Conservation (phyloP, 192 early-diverging fungal genomes). For the Coemansia sp. region DNA sequence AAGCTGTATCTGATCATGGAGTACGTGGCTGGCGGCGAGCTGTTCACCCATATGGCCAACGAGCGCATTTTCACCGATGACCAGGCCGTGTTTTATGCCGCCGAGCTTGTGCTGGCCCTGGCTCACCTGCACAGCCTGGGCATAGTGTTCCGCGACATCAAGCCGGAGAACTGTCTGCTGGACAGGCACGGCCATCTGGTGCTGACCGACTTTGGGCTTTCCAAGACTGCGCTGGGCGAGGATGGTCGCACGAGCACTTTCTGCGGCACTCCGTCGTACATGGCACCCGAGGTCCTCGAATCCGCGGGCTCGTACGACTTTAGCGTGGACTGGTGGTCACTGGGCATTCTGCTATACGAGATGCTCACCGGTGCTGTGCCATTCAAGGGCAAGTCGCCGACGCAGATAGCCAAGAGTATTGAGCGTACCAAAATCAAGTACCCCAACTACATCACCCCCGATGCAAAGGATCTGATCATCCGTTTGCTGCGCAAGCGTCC, state of each 20-base stretch:
- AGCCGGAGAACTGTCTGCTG: conserved; percentile 73
- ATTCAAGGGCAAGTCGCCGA: conserved; percentile 75
- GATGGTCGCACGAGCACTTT: conserved; percentile 70
- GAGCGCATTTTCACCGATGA: conserved; percentile 69
- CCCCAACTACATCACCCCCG: conserved; percentile 75
- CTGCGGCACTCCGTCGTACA: conserved; percentile 84
- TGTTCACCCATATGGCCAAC: conserved; percentile 82
- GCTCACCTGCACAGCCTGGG: conserved; percentile 83
- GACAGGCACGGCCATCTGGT: conserved; percentile 74
- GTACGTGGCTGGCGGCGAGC: conserved; percentile 89
- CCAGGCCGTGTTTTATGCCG: conserved; percentile 79
- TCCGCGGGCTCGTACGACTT: conserved; percentile 57
- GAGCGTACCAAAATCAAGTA: conserved; percentile 74
- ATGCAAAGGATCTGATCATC: conserved; percentile 73
- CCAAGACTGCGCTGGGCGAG: conserved; percentile 59
- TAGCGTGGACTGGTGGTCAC: conserved; percentile 88
- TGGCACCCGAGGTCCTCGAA: conserved; percentile 78
- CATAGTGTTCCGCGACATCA: conserved; percentile 86
- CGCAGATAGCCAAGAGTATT: conserved; percentile 82
- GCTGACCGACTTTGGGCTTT: conserved; percentile 93
- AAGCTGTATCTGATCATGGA: conserved; percentile 86
- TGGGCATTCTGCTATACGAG: conserved; percentile 86
- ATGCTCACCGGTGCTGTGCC: conserved; percentile 85
- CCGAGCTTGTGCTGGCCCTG: conserved; percentile 81
- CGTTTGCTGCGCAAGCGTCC: conserved; percentile 65